Base-by-base conservation (phyloP, 441 rosid species). In the Omphalea diandra region DNA sequence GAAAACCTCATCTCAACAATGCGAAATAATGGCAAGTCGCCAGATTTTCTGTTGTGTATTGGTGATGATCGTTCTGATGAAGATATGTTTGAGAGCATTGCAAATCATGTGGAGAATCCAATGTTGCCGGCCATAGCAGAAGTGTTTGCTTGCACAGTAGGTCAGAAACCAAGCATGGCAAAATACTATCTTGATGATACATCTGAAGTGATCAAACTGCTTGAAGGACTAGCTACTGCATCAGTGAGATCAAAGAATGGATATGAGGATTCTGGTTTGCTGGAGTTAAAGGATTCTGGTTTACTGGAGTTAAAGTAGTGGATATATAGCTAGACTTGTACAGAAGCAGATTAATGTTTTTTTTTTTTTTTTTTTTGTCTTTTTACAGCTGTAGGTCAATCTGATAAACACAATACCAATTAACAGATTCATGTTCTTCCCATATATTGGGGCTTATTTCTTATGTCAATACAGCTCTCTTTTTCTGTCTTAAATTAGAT, bases 101-200 rank as follows among this genome's bases (percentile, higher is more conserved):
- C 72, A 41, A 81, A 75, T 50, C 79, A 78, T 63, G 70, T 72
- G 7, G 76, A 77, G 9, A 63, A 76, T 46, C 86, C 83, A 36
- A 70, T 79, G 18, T 74, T 74, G 26, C 83, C 87, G 27, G 60
- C 69, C 24, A 79, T 77, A 40, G 76, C 77, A 9, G 87, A 87
- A 78, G 90, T 86, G 35, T 91, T 86, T 76, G 88, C 93, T 11
- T 89, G 93, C 79, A 91, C 95, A 1, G 93, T 89, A 6, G 97
- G 97, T 52, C 95, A 84, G 79, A 91, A 91, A 67, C 97, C 93
- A 14, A 91, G 95, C 79, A 87, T 81, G 93, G 97, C 95, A 32
- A 91, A 82, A 60, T 91, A 87, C 81, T 91, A 87, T 69, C 88
- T 91, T 0, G 95, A 91, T n/a, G 93, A 86, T 72, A 85, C 88